Evolutionary conservation across 805 yeast species (phyloP), one percentile per base, ranked within the genome.

Genomic region (Blastobotrys peoriensis): DNA sequence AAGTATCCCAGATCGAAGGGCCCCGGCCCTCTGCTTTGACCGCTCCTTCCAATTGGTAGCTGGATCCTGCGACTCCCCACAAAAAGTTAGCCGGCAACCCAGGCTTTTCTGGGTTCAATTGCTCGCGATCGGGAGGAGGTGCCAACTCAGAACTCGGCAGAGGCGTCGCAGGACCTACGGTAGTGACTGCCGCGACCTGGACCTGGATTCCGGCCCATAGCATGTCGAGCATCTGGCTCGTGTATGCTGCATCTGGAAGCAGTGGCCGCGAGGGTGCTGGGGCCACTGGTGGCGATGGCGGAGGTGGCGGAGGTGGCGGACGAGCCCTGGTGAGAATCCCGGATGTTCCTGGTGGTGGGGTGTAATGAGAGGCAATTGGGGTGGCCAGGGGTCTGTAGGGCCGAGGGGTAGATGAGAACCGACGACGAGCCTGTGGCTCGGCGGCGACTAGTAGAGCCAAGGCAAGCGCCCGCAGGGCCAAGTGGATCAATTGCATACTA

Each of bases 31-130:
- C 65, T 23, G 56, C 64, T 21, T 60, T 58, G 22, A 59, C 56
- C 5, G 69, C 67, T 18, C 68, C 69, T 52, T 65, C 69, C 38
- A 64, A 57, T 51, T 65, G 70, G 20, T 60, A 56, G 13, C 67
- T 65, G 16, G 67, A 59, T 10, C 65, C 59, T 9, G 66, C 66
- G 46, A 62, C 62, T 2, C 68, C 68, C 49, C 56, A 54, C 16
- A 50, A 38, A 33, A 54, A 54, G 36, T 41, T 48, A 4, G 25
- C 13, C 4, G 56, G 58, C 6, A 52, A 44, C 3, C 18, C 15
- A 1, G 52, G 51, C 30, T 48, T 27, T 25, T 8, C 8, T 13
- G 30, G 13, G 30, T 13, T 13, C 8, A 25, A 25, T 25, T 8
- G 8, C 30, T 25, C 30, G 30, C 8, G 30, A 19, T 45, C 23